A percentile compares a stretch with the other conserved stretches of the same genome.
Conservation (phyloP, 306 rosid genomes). For the Cicer chorassanicum region DNA sequence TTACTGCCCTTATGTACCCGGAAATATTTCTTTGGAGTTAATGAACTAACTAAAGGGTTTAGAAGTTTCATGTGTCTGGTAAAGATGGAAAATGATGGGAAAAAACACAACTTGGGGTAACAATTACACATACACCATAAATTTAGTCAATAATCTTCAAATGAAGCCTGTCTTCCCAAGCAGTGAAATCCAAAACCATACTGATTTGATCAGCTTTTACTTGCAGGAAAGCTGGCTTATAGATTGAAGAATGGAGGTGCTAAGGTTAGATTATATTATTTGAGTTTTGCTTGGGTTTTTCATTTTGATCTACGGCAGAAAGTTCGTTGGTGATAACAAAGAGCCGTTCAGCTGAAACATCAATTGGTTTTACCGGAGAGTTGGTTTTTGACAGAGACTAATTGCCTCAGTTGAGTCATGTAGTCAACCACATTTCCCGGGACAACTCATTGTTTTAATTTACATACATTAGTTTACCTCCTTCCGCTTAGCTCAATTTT, state of each 20-base stretch:
- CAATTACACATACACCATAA: background rate
- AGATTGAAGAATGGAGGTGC: slow-evolving; percentile 91
- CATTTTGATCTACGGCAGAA: slow-evolving; percentile 17
- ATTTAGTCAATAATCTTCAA: slow-evolving; percentile 23
- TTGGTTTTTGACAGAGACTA: slow-evolving; percentile 1
- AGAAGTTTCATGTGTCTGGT: slow-evolving; percentile 10
- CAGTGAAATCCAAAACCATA: slow-evolving; percentile 40
- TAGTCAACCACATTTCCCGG: background rate
- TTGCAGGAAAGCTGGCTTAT: slow-evolving; percentile 93
- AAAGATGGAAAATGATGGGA: slow-evolving; percentile 30
- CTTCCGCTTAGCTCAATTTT: background rate
- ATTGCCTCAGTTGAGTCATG: slow-evolving; percentile 2
- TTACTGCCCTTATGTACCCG: background rate
- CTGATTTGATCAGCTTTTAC: slow-evolving; percentile 46
- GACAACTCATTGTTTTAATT: background rate
- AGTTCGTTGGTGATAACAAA: slow-evolving; percentile 15
- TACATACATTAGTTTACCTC: slow-evolving; percentile 11
- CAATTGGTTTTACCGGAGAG: slow-evolving; percentile 5
- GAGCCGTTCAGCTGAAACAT: slow-evolving; percentile 2
- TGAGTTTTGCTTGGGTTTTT: slow-evolving; percentile 38
- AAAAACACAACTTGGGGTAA: background rate
- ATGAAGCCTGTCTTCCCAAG: slow-evolving; percentile 16
- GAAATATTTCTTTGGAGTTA: slow-evolving; percentile 1
- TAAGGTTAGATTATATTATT: slow-evolving; percentile 62
- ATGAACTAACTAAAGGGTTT: background rate